phyloP scores from a whole-genome alignment of 129 eudicot species.

The Escallonia rubra region DNA sequence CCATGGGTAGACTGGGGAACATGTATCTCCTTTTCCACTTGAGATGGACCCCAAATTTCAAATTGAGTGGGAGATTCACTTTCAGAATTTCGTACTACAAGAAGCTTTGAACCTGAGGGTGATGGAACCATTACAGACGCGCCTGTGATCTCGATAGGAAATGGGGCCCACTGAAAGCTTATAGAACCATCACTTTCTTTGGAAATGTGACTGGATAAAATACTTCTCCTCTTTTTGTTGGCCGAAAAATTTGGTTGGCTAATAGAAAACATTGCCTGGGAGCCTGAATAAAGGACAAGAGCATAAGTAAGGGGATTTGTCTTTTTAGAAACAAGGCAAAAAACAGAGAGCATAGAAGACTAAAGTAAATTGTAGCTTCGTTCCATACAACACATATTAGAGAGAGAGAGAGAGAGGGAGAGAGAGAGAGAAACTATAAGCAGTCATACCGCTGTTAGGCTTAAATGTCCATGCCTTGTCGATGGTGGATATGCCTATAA shows the following conservation, averaged over 20 bases:
- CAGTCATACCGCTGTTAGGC: conserved; percentile 45
- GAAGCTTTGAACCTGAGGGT: conserved; percentile 94
- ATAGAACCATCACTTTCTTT: conserved; percentile 35
- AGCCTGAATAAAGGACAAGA: conserved; percentile 32
- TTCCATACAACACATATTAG: not conserved
- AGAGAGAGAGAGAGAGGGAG: not conserved
- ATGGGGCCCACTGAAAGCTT: conserved; percentile 76
- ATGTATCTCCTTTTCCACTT: conserved; percentile 66
- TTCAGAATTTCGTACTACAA: conserved; percentile 71
- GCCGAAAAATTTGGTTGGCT: conserved; percentile 81
- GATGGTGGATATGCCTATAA: conserved; percentile 54
- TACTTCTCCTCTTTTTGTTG: conserved; percentile 63
- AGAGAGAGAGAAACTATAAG: not conserved
- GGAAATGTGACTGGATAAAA: conserved; percentile 53
- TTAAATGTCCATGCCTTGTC: conserved; percentile 82
- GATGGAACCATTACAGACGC: conserved; percentile 81
- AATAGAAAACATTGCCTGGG: conserved; percentile 58
- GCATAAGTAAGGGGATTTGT: not conserved
- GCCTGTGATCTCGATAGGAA: conserved; percentile 74
- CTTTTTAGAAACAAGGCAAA: not conserved
- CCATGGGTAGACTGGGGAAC: conserved; percentile 85
- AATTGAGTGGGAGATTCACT: conserved; percentile 68
- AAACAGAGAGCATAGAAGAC: not conserved
- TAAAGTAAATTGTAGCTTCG: not conserved
- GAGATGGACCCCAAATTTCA: conserved; percentile 81